These are phyloP conservation scores for Geopyxis carbonaria DNA, from an alignment of 495 filamentous ascomycete genomes.

Conservation along the genomic window DNA sequence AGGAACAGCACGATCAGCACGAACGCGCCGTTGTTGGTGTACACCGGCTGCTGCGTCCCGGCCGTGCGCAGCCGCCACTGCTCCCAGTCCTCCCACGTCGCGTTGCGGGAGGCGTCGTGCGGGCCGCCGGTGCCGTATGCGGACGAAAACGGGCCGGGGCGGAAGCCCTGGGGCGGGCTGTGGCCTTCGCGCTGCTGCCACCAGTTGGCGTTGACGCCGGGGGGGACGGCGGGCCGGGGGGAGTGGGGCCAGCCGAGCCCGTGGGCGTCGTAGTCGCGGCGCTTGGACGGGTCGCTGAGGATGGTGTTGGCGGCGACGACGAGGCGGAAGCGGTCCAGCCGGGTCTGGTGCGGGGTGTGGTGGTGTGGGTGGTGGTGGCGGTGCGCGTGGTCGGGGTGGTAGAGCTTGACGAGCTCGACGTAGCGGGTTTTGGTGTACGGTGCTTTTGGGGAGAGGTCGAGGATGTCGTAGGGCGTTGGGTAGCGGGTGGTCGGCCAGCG, in stretches of 20 bases:
- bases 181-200: constrained; percentile 26
- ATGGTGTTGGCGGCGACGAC: constrained; percentile 76
- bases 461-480: constrained; percentile 87
- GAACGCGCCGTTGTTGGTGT: constrained; percentile 61
- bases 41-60: constrained; percentile 22
- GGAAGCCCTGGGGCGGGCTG: constrained; percentile 17
- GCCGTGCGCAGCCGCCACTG: constrained; percentile 47
- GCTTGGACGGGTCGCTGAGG: constrained; percentile 64
- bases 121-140: constrained; percentile 34
- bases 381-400: constrained; percentile 60
- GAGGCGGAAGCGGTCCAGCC: constrained; percentile 72
- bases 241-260: constrained; percentile 60
- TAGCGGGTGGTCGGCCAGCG: constrained; percentile 29
- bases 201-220: background rate
- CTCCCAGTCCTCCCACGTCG: constrained; percentile 99
- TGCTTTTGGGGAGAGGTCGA: constrained; percentile 40
- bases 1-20: constrained; percentile 47
- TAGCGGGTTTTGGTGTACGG: constrained; percentile 69
- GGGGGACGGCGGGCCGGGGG: constrained; percentile 23
- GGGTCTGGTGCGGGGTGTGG: constrained; percentile 32
- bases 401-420: constrained; percentile 83
- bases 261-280: constrained; percentile 62
- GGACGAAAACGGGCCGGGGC: too few species aligned
- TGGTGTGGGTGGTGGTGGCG: constrained; percentile 33
- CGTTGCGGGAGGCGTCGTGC: constrained; percentile 54